These are phyloP conservation scores for Wickerhamiella shivajii DNA, from an alignment of 805 yeast species.

Conservation along the genomic window DNA sequence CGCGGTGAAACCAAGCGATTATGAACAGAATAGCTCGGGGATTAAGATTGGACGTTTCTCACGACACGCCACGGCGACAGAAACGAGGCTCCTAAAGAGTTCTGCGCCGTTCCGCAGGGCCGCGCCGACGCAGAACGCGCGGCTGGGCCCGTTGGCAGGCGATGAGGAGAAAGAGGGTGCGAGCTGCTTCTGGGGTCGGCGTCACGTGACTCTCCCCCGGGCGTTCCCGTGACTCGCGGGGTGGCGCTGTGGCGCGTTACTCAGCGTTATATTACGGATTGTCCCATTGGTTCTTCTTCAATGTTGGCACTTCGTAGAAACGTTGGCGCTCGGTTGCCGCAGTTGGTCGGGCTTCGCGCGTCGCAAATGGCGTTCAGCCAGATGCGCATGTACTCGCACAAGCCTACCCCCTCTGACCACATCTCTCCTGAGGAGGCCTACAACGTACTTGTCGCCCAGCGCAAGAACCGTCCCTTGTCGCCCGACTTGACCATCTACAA, in stretches of 20 bases:
- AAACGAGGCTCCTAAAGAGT: conserved; percentile 1
- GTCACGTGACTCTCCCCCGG: not conserved
- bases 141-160: not conserved
- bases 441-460: conserved; percentile 59
- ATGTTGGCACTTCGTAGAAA: not conserved
- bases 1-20: conserved; percentile 20
- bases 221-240: not conserved
- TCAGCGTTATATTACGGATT: not conserved
- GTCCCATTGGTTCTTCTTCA: not conserved
- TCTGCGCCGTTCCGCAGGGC: not conserved
- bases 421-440: conserved; percentile 52
- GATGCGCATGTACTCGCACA: no score
- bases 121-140: not conserved
- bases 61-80: no score
- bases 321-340: conserved; percentile 5
- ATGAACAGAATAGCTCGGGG: conserved; percentile 18
- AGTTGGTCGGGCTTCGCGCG: conserved; percentile 7
- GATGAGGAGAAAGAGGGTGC: no score
- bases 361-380: conserved; percentile 8
- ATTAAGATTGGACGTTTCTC: conserved; percentile 20
- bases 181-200: no score
- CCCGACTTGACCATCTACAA: conserved; percentile 85
- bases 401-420: conserved; percentile 27
- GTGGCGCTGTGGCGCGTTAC: not conserved
- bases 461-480: conserved; percentile 76